phyloP scores from a whole-genome alignment of 1,284 basidiomycete genomes.

The Cryptococcus hybrid region DNA sequence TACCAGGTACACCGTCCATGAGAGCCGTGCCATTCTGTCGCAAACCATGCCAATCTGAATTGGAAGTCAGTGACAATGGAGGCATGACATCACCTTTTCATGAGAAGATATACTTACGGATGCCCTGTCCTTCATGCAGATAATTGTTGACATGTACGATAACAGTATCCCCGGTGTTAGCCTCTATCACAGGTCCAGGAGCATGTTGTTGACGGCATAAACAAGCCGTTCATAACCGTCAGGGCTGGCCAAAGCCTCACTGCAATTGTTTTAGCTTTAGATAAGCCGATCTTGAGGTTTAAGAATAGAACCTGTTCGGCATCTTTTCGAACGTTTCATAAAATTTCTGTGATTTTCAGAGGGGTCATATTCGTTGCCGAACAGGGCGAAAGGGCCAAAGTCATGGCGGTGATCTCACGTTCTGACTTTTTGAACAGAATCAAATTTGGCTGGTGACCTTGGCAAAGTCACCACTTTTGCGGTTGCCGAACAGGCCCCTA shows the following conservation, averaged over 20 bases:
- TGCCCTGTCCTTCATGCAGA: constrained; percentile 21
- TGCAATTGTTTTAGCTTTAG: not conserved
- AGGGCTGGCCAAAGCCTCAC: constrained; percentile 7
- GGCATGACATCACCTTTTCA: not conserved
- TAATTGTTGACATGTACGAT: constrained; percentile 30
- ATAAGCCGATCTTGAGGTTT: not conserved
- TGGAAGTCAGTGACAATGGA: not conserved
- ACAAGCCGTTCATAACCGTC: constrained; percentile 24
- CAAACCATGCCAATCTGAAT: constrained; percentile 38
- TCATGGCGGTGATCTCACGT: too few relatives aligned
- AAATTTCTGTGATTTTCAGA: too few relatives aligned
- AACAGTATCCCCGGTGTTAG: constrained; percentile 33
- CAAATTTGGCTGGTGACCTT: too few relatives aligned
- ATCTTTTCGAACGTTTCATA: too few relatives aligned
- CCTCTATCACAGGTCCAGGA: constrained; percentile 35
- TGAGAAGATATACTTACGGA: constrained; percentile 17
- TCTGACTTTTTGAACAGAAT: too few relatives aligned
- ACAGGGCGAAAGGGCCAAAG: too few relatives aligned
- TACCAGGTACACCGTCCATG: constrained; percentile 36
- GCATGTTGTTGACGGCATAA: constrained; percentile 21
- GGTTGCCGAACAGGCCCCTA: too few relatives aligned
- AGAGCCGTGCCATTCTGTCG: constrained; percentile 23
- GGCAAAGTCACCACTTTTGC: too few relatives aligned
- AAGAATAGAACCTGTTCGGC: too few relatives aligned
- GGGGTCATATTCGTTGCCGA: too few relatives aligned